Evolutionary conservation across 2,329 filamentous ascomycete genomes (phyloP).

Genomic region (Sclerotiophoma versabilis): DNA sequence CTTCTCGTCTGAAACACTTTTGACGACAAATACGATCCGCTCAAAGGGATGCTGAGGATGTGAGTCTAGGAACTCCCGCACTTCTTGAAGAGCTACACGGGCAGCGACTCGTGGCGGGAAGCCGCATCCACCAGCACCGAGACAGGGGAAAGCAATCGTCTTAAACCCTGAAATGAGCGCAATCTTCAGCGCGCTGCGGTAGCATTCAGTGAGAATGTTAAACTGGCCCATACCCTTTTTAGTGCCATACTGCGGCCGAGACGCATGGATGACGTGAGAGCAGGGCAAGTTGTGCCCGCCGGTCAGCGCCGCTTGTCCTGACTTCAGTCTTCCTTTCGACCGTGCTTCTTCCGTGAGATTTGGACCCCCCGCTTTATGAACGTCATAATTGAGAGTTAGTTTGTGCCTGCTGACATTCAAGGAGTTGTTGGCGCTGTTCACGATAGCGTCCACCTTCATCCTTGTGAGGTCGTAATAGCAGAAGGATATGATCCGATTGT

Average conservation of each 20-base stretch:
- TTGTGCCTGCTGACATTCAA: conserved; percentile 19
- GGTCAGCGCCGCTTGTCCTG: conserved; percentile 37
- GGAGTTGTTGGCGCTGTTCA: conserved; percentile 37
- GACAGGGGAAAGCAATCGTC: conserved; percentile 44
- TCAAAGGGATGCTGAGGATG: conserved; percentile 31
- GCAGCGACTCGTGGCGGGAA: conserved; percentile 43
- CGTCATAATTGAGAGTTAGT: conserved; percentile 31
- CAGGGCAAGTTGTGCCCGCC: conserved; percentile 38
- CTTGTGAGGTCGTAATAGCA: conserved; percentile 41
- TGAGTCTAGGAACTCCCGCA: conserved; percentile 42
- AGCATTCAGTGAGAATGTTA: conserved; percentile 42
- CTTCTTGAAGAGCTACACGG: conserved; percentile 41
- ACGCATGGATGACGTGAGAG: conserved; percentile 42
- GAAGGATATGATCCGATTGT: conserved; percentile 43
- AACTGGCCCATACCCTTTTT: conserved; percentile 31
- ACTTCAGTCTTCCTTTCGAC: conserved; percentile 19
- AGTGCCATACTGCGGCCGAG: conserved; percentile 32
- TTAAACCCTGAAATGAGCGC: conserved; percentile 32
- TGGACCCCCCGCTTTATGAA: conserved; percentile 42
- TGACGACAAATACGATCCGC: conserved; percentile 43
- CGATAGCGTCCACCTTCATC: conserved; percentile 45
- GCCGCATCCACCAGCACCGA: conserved; percentile 41
- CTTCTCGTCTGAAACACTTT: conserved; percentile 32
- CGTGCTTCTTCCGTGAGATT: conserved; percentile 31
- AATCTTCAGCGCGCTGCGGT: conserved; percentile 34